Percentiles rank a stretch among this genome's conserved stretches.
These are phyloP conservation scores for Leptographium lundbergii DNA, from an alignment of 2,329 filamentous ascomycete species.

Conservation along the genomic window DNA sequence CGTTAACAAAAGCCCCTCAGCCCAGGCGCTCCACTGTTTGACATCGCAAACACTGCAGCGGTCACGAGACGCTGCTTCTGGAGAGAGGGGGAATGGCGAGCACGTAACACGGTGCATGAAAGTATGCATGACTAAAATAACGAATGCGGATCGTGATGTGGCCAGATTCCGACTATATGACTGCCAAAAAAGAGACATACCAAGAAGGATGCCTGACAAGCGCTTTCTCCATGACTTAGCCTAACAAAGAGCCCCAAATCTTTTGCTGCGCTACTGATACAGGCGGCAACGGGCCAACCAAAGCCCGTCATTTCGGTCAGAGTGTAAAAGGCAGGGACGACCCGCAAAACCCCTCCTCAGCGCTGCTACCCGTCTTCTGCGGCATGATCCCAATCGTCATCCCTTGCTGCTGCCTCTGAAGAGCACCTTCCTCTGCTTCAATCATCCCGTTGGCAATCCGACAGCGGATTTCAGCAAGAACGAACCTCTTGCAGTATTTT, in stretches of 20 bases:
- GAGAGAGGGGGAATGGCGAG: background rate
- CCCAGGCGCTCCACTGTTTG: background rate
- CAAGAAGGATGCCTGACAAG: background rate
- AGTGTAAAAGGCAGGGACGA: background rate
- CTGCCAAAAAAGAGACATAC: background rate
- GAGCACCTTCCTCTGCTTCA: background rate
- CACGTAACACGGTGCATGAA: background rate
- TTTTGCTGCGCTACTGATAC: background rate
- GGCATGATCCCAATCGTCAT: background rate
- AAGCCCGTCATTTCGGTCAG: background rate
- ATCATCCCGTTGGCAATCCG: background rate
- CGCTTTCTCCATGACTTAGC: background rate
- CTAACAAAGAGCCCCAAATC: background rate
- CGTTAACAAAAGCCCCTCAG: background rate
- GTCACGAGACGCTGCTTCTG: background rate
- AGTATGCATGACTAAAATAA: background rate
- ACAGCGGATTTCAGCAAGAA: background rate
- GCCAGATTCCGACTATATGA: background rate
- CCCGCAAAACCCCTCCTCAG: slow-evolving; percentile 5
- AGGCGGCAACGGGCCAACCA: slow-evolving; percentile 1
- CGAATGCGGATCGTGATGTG: background rate
- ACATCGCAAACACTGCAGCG: background rate
- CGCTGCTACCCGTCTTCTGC: background rate
- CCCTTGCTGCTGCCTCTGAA: background rate
- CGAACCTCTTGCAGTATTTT: background rate